A percentile compares a stretch with the other conserved stretches of the same genome.
Conservation (phyloP, 1,284 basidiomycete genomes). For the Puccinia triticina region DNA sequence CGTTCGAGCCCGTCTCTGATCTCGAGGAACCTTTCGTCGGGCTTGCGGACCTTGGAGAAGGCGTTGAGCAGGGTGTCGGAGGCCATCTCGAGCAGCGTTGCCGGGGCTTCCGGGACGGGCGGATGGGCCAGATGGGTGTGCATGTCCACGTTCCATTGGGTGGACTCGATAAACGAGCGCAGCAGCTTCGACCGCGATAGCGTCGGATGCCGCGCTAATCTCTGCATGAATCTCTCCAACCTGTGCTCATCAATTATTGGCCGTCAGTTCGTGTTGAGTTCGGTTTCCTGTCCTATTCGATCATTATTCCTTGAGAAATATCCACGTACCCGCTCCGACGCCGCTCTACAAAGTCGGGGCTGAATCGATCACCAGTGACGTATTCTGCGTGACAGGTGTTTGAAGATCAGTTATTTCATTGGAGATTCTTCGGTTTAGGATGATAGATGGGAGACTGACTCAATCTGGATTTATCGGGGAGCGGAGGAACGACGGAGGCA, state of each 20-base stretch:
- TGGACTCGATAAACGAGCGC: conserved; percentile 88
- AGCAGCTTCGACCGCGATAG: conserved; percentile 87
- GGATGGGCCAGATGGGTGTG: conserved; percentile 88
- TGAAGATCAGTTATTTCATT: neutral
- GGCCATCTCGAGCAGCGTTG: conserved; percentile 86
- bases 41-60: conserved; percentile 91
- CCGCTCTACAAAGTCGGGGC: conserved; percentile 92
- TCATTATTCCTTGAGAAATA: neutral
- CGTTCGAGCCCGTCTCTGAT: conserved; percentile 91
- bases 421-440: neutral
- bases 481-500: conserved; percentile 90
- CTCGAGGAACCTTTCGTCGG: conserved; percentile 87
- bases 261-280: neutral
- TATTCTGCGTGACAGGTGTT: conserved; percentile 70
- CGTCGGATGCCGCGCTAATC: conserved; percentile 87
- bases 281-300: too few species aligned
- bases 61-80: conserved; percentile 94
- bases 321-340: conserved; percentile 78
- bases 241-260: conserved; percentile 63
- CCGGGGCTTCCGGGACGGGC: conserved; percentile 73
- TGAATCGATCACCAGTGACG: conserved; percentile 94
- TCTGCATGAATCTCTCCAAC: conserved; percentile 87
- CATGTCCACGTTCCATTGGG: conserved; percentile 98
- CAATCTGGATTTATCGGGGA: conserved; percentile 94
- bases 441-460: conserved; percentile 66